These are phyloP conservation scores for Fraxinus floribunda DNA, from an alignment of 305 asterid species.

Conservation along the genomic window DNA sequence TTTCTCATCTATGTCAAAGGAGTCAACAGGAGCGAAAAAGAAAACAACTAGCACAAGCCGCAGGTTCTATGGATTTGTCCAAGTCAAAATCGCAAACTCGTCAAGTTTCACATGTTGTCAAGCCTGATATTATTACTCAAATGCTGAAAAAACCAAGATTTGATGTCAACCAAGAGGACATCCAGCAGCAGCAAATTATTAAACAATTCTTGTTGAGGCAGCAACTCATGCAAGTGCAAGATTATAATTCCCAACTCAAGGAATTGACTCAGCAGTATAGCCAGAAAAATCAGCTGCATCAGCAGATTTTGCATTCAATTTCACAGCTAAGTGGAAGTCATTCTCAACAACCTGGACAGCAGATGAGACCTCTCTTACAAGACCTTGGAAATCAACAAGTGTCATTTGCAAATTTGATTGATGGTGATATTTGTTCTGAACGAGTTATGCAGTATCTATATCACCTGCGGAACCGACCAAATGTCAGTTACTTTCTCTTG, in stretches of 20 bases:
- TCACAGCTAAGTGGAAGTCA: conserved; percentile 28
- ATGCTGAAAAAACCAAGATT: conserved; percentile 32
- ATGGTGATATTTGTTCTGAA: conserved; percentile 43
- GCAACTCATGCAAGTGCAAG: conserved; percentile 27
- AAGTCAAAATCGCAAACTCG: conserved; percentile 14
- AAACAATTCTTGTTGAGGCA: conserved; percentile 32
- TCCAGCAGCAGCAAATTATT: conserved; percentile 25
- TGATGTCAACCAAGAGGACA: conserved; percentile 31
- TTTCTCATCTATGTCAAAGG: conserved; percentile 26
- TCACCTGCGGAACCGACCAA: conserved; percentile 43
- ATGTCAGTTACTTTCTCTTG: conserved; percentile 39
- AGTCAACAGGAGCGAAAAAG: conserved; percentile 26
- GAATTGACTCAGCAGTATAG: conserved; percentile 27
- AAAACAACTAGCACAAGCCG: conserved; percentile 16
- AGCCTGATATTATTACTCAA: conserved; percentile 20
- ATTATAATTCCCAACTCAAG: conserved; percentile 32
- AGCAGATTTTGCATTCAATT: conserved; percentile 32
- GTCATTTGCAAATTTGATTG: conserved; percentile 35
- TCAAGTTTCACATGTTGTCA: conserved; percentile 20
- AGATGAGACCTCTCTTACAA: conserved; percentile 27
- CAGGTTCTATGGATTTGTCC: conserved; percentile 24
- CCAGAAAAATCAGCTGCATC: conserved; percentile 31
- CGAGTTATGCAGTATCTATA: conserved; percentile 44
- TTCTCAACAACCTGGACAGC: conserved; percentile 27
- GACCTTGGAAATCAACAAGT: conserved; percentile 32